Base-by-base conservation (phyloP, 208 protist species). In the Crithidia expoeki region DNA sequence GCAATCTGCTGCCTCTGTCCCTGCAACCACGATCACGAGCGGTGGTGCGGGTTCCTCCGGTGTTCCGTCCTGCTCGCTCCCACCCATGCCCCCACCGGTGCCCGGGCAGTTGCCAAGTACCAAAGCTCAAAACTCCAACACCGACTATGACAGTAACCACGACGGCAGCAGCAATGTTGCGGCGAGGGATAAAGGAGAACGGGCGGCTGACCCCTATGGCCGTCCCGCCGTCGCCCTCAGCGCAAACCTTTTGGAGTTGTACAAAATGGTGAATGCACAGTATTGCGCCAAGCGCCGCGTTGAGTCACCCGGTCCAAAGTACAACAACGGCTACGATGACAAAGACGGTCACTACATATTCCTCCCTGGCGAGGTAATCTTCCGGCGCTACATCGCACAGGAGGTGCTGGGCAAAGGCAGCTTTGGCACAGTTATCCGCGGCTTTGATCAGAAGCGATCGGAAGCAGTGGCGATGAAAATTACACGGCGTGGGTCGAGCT, bases 381-480 rank as follows among this genome's bases (percentile, higher is more conserved):
- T 90, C 23, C 79, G 80, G 25, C 86, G 92, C 3, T 98, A 95
- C 80, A 91, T 84, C 38, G 90, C 96, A 25, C 80, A 89, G 68
- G 86, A 96, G 63, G 79, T 87, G 42, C 58, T 98, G 28, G 95
- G 95, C 19, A 95, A 94, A 36, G 95, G 95, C 60, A 94, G 85
- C 65, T 98, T 98, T 55, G 95, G 95, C 36, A 90, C 86, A 9
- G 95, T 98, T 21, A 62, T 98, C 14, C 88, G 90, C 36, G 91
- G 88, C 78, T 93, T 90, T 69, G 95, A 98, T 57, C 80, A 86
- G 44, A 89, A 91, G 74, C 81, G 87, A 23, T 65, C 79, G 40
- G 85, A 95, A 53, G 81, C 79, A 53, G 90, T 97, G 3, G 95
- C 95, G 52, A 73, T 98, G 28, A 98, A 98, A 71, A 81, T 94